phyloP scores from a whole-genome alignment of 31 red algal species.

The Odonthalia washingtoniensis region DNA sequence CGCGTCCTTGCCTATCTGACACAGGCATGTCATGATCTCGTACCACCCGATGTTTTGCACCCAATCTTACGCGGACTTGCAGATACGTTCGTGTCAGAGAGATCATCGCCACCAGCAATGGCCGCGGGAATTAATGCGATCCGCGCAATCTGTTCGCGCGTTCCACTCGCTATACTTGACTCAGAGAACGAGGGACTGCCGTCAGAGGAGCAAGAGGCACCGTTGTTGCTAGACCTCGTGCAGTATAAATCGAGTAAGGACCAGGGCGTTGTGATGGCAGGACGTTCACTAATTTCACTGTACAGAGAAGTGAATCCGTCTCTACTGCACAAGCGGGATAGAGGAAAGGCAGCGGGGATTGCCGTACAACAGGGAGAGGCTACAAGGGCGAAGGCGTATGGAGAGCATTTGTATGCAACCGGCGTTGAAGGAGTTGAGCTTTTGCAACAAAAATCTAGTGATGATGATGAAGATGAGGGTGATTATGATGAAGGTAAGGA shows the following conservation, averaged over 20 bases:
- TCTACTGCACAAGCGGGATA: constrained; percentile 81
- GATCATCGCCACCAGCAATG: constrained; percentile 61
- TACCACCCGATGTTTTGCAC: constrained; percentile 85
- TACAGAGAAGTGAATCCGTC: constrained; percentile 83
- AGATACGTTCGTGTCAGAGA: constrained; percentile 85
- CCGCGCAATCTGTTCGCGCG: constrained; percentile 81
- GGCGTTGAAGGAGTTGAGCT: constrained; percentile 81
- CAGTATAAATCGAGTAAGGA: constrained; percentile 73
- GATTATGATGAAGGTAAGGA: constrained; percentile 22
- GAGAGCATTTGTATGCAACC: constrained; percentile 51
- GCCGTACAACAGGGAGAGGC: constrained; percentile 49
- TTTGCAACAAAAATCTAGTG: constrained; percentile 44
- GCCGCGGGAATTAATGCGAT: constrained; percentile 89
- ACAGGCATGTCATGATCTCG: constrained; percentile 79
- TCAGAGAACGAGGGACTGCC: constrained; percentile 57
- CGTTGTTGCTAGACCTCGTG: constrained; percentile 78
- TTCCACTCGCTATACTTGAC: constrained; percentile 82
- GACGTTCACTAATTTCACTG: constrained; percentile 69
- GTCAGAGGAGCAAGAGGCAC: constrained; percentile 69
- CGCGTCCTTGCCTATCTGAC: constrained; percentile 79
- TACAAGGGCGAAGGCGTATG: constrained; percentile 54
- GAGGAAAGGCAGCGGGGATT: constrained; percentile 61
- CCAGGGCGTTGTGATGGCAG: constrained; percentile 86
- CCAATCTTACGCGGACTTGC: constrained; percentile 82
- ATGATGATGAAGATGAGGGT: constrained; percentile 1